phyloP scores from a whole-genome alignment of 1,284 basidiomycete species.

The Veloboletus limbatus region DNA sequence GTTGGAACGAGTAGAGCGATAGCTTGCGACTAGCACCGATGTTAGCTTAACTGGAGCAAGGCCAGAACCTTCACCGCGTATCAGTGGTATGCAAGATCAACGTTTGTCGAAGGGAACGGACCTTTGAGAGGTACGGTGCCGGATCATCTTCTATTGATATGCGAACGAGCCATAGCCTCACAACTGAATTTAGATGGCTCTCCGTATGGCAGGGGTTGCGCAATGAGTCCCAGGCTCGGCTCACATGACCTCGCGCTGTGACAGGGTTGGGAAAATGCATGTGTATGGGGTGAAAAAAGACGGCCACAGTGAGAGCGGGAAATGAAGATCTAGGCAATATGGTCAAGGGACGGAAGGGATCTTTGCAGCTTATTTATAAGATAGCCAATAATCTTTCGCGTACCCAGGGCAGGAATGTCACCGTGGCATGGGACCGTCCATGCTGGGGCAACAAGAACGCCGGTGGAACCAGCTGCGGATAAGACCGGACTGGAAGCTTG shows the following conservation, averaged over 20 bases:
- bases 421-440: too few species aligned
- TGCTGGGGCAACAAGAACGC: too few species aligned
- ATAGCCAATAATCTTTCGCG: background rate
- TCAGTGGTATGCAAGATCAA: too few species aligned
- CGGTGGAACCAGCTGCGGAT: too few species aligned
- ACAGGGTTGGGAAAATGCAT: conserved; percentile 1
- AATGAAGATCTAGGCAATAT: background rate
- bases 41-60: too few species aligned
- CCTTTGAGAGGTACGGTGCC: too few species aligned
- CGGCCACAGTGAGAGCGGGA: background rate
- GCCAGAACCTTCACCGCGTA: background rate
- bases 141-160: background rate
- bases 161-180: background rate
- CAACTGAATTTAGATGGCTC: background rate
- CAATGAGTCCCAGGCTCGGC: background rate
- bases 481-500: too few species aligned
- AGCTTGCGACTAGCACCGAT: background rate
- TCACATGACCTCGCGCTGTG: background rate
- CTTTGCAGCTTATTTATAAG: background rate
- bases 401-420: background rate
- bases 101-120: too few species aligned
- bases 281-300: too few species aligned
- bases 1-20: too few species aligned
- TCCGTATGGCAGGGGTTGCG: background rate
- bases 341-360: background rate